phyloP scores from a whole-genome alignment of 192 early-diverging fungal species.

The Oehlia diaphana region DNA sequence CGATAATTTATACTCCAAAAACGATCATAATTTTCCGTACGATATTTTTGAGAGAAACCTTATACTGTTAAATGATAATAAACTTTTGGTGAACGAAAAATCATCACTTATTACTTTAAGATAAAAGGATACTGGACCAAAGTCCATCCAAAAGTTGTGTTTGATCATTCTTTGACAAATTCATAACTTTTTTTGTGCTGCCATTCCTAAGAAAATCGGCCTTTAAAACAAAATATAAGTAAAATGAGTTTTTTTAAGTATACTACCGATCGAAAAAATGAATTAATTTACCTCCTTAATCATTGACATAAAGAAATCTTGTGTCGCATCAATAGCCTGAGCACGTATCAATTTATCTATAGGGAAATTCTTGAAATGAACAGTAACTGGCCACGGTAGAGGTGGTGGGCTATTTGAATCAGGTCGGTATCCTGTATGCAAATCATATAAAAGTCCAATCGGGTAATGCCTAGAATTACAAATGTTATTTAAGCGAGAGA shows the following conservation, averaged over 20 bases:
- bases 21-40: conserved; percentile 48
- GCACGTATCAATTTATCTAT: conserved; percentile 60
- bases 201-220: conserved; percentile 83
- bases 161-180: conserved; percentile 79
- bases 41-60: conserved; percentile 17
- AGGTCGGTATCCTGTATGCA: conserved; percentile 44
- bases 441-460: conserved; percentile 81
- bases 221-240: conserved; percentile 35
- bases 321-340: conserved; percentile 56
- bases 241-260: neutral
- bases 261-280: no score
- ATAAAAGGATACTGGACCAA: conserved; percentile 47
- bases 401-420: conserved; percentile 36
- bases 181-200: conserved; percentile 84
- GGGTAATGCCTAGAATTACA: conserved; percentile 91
- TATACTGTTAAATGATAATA: conserved; percentile 4
- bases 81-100: neutral
- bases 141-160: conserved; percentile 77
- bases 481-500: conserved; percentile 20
- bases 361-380: conserved; percentile 79
- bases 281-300: conserved; percentile 69
- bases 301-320: conserved; percentile 85
- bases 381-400: conserved; percentile 75
- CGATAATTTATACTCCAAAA: conserved; percentile 69
- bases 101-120: neutral